These are phyloP conservation scores for Globisporangium uncinulatum DNA, from an alignment of 352 stramenopile species.

Conservation along the genomic window DNA sequence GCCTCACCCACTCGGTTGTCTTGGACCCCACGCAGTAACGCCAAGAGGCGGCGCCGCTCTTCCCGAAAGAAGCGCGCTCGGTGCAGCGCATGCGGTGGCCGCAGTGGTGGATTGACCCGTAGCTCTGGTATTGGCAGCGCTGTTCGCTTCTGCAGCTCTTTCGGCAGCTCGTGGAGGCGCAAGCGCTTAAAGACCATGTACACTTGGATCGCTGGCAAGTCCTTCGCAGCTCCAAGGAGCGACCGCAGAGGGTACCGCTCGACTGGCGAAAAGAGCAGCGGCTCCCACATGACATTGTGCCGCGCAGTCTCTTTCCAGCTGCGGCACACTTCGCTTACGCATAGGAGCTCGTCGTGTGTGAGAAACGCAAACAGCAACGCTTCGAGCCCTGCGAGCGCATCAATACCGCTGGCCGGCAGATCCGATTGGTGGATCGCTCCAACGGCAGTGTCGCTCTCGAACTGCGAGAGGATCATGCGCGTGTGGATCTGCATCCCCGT, in stretches of 20 bases:
- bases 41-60: constrained; percentile 15
- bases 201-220: constrained; percentile 62
- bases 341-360: constrained; percentile 33
- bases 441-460: constrained; percentile 14
- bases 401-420: constrained; percentile 25
- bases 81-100: not conserved
- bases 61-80: constrained; percentile 7
- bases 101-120: not conserved
- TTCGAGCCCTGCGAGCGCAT: constrained; percentile 49
- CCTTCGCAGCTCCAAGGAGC: constrained; percentile 35
- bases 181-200: constrained; percentile 67
- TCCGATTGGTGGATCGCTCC: not conserved
- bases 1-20: not conserved
- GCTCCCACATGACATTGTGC: constrained; percentile 64
- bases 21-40: constrained; percentile 3
- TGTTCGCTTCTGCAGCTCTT: not conserved
- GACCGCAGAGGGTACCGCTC: constrained; percentile 60
- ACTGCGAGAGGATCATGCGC: constrained; percentile 44
- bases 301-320: constrained; percentile 48
- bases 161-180: constrained; percentile 22
- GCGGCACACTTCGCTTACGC: constrained; percentile 41
- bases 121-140: not conserved
- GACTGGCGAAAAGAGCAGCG: constrained; percentile 44
- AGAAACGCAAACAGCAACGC: constrained; percentile 62
- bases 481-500: constrained; percentile 47